phyloP scores from a whole-genome alignment of 106 monocot species.

The Vanilla planifolia region DNA sequence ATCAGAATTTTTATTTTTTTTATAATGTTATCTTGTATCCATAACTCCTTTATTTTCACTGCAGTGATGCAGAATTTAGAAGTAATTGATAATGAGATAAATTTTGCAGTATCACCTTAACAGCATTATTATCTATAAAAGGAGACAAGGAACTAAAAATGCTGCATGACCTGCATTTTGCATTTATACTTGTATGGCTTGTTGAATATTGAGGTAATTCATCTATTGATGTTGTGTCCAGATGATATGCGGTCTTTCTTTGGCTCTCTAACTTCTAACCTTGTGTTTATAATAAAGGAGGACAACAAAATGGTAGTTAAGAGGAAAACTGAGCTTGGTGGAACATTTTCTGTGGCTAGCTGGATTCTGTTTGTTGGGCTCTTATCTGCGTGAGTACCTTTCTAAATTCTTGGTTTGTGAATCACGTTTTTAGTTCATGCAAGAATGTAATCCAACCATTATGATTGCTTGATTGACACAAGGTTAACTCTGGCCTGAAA shows the following conservation, averaged over 20 bases:
- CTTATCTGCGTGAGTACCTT: conserved; percentile 70
- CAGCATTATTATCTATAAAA: too few relatives aligned
- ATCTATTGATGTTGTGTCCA: neutral
- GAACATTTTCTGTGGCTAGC: conserved; percentile 83
- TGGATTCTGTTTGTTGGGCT: conserved; percentile 78
- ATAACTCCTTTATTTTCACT: too few relatives aligned
- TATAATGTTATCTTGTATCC: too few relatives aligned
- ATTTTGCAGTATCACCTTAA: too few relatives aligned
- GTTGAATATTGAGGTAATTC: conserved; percentile 2
- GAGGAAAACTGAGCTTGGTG: conserved; percentile 95
- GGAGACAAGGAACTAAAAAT: neutral
- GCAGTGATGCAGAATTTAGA: too few relatives aligned
- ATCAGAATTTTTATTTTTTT: too few relatives aligned
- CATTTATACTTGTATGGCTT: neutral
- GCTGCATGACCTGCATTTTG: neutral
- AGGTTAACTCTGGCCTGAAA: neutral
- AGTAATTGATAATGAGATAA: too few relatives aligned
- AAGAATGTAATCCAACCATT: neutral
- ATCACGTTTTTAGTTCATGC: conserved; percentile 1
- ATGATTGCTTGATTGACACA: neutral
- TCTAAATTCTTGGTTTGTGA: neutral
- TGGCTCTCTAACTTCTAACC: neutral
- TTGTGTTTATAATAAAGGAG: conserved; percentile 37
- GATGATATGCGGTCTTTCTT: neutral
- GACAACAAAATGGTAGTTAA: conserved; percentile 57